Conservation (phyloP, 805 yeast species). For the Candida broadrunensis region DNA sequence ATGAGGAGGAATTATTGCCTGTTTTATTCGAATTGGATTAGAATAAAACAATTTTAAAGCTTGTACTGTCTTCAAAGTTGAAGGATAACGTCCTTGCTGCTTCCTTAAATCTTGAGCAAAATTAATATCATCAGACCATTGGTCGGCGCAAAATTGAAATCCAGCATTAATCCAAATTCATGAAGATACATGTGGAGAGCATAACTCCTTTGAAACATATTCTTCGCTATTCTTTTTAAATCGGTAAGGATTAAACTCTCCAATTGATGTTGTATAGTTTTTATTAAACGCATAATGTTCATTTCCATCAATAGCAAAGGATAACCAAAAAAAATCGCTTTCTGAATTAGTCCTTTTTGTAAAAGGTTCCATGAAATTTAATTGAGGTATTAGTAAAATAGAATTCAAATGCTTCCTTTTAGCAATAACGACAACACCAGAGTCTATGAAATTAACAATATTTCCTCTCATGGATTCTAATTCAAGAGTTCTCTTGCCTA, state of each 20-base stretch:
- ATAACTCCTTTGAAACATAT: conserved; percentile 21
- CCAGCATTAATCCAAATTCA: conserved; percentile 42
- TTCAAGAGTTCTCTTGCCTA: conserved; percentile 23
- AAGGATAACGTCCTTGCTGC: neutral
- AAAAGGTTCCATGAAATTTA: conserved; percentile 26
- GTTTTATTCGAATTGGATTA: conserved; percentile 14
- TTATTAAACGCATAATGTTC: conserved; percentile 22
- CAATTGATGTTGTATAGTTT: conserved; percentile 19
- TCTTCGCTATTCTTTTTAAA: conserved; percentile 11
- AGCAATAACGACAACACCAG: conserved; percentile 41
- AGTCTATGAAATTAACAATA: conserved; percentile 39
- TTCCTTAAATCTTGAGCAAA: conserved; percentile 20
- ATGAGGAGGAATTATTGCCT: conserved; percentile 24
- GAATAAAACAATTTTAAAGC: conserved; percentile 16
- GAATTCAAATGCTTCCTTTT: conserved; percentile 48
- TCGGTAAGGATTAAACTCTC: conserved; percentile 27
- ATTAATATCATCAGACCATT: conserved; percentile 22
- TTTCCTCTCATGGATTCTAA: conserved; percentile 33
- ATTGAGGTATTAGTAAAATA: conserved; percentile 26
- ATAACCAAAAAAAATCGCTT: conserved; percentile 28
- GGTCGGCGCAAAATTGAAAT: conserved; percentile 32
- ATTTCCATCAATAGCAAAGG: conserved; percentile 21
- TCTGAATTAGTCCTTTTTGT: conserved; percentile 20
- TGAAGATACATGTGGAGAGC: conserved; percentile 41
- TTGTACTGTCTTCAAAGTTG: neutral